phyloP scores from a whole-genome alignment of 2,329 filamentous ascomycete genomes.

The Calonectria hawksworthii region DNA sequence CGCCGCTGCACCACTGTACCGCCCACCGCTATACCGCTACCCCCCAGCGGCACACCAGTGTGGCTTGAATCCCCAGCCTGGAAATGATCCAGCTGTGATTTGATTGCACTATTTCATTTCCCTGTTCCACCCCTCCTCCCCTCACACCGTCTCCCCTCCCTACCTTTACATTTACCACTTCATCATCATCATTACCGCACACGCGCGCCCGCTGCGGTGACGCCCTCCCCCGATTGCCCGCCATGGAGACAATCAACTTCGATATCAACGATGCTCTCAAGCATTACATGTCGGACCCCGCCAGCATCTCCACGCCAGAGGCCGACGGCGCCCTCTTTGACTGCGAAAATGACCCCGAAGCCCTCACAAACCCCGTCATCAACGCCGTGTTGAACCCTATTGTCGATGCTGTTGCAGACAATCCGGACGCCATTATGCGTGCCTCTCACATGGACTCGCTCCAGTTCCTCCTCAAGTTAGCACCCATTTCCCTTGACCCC shows the following conservation, averaged over 20 bases:
- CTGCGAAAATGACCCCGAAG: conserved; percentile 92
- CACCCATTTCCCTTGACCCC: conserved; percentile 63
- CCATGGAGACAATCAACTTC: conserved; percentile 85
- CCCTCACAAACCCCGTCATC: conserved; percentile 82
- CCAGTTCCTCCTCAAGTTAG: conserved; percentile 97
- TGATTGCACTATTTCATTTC: not conserved
- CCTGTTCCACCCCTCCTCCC: conserved; percentile 26
- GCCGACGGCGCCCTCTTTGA: conserved; percentile 87
- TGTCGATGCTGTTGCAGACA: conserved; percentile 91
- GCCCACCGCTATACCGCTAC: conserved; percentile 5
- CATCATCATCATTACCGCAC: conserved; percentile 23
- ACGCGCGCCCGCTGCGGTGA: conserved; percentile 34
- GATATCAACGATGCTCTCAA: conserved; percentile 98
- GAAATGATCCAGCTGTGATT: conserved; percentile 36
- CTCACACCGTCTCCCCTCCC: conserved; percentile 18
- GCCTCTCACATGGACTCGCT: conserved; percentile 89
- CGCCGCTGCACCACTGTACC: not conserved
- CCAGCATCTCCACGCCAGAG: conserved; percentile 85
- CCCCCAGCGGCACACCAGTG: not conserved
- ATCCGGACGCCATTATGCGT: conserved; percentile 87
- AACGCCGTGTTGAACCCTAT: conserved; percentile 92
- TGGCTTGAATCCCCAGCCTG: conserved; percentile 7
- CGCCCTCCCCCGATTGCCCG: conserved; percentile 45
- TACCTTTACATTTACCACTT: not conserved
- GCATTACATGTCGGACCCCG: conserved; percentile 94